These are phyloP conservation scores for Wickerhamiella qilinensis DNA, from an alignment of 805 yeast genomes.

Conservation along the genomic window DNA sequence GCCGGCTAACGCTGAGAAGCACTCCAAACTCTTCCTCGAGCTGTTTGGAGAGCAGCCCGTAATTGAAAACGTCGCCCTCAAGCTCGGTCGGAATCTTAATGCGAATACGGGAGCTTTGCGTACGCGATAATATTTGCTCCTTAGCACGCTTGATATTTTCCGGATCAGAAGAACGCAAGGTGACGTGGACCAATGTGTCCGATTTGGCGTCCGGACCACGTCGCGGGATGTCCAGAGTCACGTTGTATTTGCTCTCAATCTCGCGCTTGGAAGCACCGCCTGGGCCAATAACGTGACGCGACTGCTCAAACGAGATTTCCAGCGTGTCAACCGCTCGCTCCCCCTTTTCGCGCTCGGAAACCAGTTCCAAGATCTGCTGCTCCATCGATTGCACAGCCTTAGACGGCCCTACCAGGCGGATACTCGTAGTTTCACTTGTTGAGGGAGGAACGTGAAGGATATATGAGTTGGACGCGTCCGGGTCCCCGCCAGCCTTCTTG, in stretches of 20 bases:
- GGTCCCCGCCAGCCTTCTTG: slow-evolving; percentile 56
- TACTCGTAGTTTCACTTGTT: slow-evolving; percentile 31
- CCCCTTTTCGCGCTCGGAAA: slow-evolving; percentile 30
- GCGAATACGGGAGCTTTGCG: slow-evolving; percentile 38
- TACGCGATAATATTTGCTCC: slow-evolving; percentile 41
- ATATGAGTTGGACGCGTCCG: slow-evolving; percentile 32
- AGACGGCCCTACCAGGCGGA: slow-evolving; percentile 58
- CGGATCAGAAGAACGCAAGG: slow-evolving; percentile 42
- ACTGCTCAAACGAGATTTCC: slow-evolving; percentile 55
- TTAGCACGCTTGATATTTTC: slow-evolving; percentile 49
- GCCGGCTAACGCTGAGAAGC: slow-evolving; percentile 39
- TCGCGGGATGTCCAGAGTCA: slow-evolving; percentile 51
- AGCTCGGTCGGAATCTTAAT: slow-evolving; percentile 40
- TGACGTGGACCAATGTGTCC: slow-evolving; percentile 30
- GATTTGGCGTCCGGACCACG: slow-evolving; percentile 18
- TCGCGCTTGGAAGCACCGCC: slow-evolving; percentile 60
- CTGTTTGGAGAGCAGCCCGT: slow-evolving; percentile 44
- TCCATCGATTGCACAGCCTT: slow-evolving; percentile 53
- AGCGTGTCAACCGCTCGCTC: slow-evolving; percentile 13
- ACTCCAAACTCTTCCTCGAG: slow-evolving; percentile 38
- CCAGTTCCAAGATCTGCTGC: slow-evolving; percentile 42
- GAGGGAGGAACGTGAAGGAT: slow-evolving; percentile 57
- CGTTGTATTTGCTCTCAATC: slow-evolving; percentile 53
- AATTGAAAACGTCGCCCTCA: slow-evolving; percentile 48
- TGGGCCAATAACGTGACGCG: slow-evolving; percentile 65